A percentile compares a stretch with the other conserved stretches of the same genome.
phyloP scores from a whole-genome alignment of 352 stramenopile species.

The Phytophthora citricola region DNA sequence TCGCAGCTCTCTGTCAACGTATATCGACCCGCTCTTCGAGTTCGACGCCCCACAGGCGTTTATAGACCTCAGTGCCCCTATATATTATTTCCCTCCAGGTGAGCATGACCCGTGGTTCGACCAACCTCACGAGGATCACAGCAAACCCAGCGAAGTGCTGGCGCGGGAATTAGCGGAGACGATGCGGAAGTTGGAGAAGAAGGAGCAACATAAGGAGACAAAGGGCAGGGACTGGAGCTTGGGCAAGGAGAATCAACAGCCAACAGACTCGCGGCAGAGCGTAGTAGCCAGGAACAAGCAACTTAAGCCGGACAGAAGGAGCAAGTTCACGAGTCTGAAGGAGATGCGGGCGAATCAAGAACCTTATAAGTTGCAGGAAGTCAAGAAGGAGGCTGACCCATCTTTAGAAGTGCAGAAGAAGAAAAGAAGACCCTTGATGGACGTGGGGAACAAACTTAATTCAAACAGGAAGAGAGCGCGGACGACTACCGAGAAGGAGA shows the following conservation, averaged over 20 bases:
- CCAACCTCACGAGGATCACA: slow-evolving; percentile 58
- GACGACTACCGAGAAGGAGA: slow-evolving; percentile 28
- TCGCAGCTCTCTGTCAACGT: slow-evolving; percentile 8
- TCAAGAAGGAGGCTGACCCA: slow-evolving; percentile 2
- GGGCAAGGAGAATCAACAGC: slow-evolving; percentile 49
- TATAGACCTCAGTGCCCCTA: slow-evolving; percentile 53
- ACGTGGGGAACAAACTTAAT: slow-evolving; percentile 27
- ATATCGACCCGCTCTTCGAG: slow-evolving; percentile 72
- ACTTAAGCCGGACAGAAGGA: slow-evolving; percentile 5
- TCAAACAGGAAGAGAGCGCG: slow-evolving; percentile 5
- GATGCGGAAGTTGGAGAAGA: slow-evolving; percentile 21
- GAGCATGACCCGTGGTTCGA: slow-evolving; percentile 79
- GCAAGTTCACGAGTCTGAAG: slow-evolving; percentile 29
- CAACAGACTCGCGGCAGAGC: slow-evolving; percentile 17
- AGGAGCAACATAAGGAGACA: slow-evolving; percentile 16
- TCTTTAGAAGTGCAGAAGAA: neutral
- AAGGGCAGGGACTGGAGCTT: slow-evolving; percentile 11
- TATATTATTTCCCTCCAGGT: slow-evolving; percentile 10
- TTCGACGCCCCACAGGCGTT: slow-evolving; percentile 75
- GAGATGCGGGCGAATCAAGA: slow-evolving; percentile 28
- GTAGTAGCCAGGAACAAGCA: slow-evolving; percentile 15
- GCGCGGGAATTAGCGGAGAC: slow-evolving; percentile 36
- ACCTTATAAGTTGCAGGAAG: slow-evolving; percentile 29
- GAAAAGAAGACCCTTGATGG: slow-evolving; percentile 20
- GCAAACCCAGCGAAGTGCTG: slow-evolving; percentile 62